phyloP scores from a whole-genome alignment of 345 rosid species.

The Lepidium aucheri region DNA sequence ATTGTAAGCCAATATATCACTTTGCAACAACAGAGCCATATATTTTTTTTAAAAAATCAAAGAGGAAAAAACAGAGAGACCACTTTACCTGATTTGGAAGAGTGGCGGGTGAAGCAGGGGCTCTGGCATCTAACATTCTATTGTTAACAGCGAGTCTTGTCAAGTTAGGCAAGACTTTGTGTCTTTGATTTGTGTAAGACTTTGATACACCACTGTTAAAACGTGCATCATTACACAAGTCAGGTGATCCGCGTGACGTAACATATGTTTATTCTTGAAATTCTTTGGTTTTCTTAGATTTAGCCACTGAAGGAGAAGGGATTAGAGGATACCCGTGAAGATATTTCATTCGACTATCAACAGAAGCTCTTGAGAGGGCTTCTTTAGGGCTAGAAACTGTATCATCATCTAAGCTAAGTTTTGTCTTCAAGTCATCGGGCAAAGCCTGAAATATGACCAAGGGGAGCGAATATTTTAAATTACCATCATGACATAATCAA shows the following conservation, averaged over 20 bases:
- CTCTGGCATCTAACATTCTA: constrained; percentile 67
- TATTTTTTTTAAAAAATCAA: background rate
- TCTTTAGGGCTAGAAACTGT: constrained; percentile 85
- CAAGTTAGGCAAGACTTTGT: constrained; percentile 61
- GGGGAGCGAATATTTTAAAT: constrained; percentile 16
- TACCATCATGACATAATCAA: constrained; percentile 11
- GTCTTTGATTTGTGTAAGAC: constrained; percentile 60
- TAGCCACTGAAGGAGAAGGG: background rate
- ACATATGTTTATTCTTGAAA: constrained; percentile 7
- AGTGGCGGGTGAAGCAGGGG: constrained; percentile 55
- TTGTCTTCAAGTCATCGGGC: constrained; percentile 90
- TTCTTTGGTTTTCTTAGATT: background rate
- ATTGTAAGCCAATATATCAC: background rate
- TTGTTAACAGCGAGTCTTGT: constrained; percentile 68
- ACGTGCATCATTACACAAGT: constrained; percentile 10
- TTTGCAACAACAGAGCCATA: background rate
- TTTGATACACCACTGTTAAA: constrained; percentile 51
- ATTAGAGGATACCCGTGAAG: constrained; percentile 70
- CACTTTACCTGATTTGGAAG: constrained; percentile 60
- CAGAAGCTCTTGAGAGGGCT: constrained; percentile 95
- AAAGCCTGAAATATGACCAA: constrained; percentile 55
- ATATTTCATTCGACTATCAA: constrained; percentile 82
- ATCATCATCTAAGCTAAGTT: constrained; percentile 93
- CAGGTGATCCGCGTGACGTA: constrained; percentile 12
- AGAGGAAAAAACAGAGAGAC: background rate